Base-by-base conservation (phyloP, 2,329 filamentous ascomycete genomes). In the Nigrospora oryzae region DNA sequence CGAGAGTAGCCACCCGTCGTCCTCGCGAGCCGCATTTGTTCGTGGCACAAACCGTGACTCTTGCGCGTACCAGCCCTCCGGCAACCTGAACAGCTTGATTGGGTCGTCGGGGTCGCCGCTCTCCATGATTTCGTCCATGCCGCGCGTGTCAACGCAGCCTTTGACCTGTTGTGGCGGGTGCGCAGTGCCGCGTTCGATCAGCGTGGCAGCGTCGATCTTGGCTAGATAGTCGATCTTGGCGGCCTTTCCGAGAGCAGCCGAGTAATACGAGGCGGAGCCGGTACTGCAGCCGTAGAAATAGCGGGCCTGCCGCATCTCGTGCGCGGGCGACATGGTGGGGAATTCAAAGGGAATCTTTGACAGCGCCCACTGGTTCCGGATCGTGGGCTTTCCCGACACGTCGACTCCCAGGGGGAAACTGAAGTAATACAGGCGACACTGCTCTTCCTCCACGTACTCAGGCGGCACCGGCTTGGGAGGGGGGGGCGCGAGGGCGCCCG, bases 341-440 rank as follows among this genome's bases (percentile, higher is more conserved):
- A 86, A 86, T 49, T 87, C 83, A 46, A 86, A 82, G 0, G 81
- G 75, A 36, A 86, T 77, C 1, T 77, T 70, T 0, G 78, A 74
- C 1, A 87, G 64, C 0, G 79, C 80, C 66, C 81, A 85, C 52
- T 86, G 79, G 39, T 82, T 70, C 0, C 66, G 68, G 36, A 86
- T 83, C 0, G 51, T 57, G 3, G 62, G 58, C 10, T 47, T 43
- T 0, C 51, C 40, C 17, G 49, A 44, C 14, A 41, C 53, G 1
- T 53, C 39, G 4, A 56, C 48, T 0, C 55, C 45, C 1, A 84
- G 59, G 1, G 68, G 63, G 53, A 86, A 86, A 34, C 70, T 69
- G 56, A 84, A 86, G 55, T 85, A 85, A 59, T 86, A 86, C 0
- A 87, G 66, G 5, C 82, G 73, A 47, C 82, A 86, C 58, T 86